Evolutionary conservation across 163 green algal species (phyloP), one percentile per base, ranked within the genome.

Genomic region (Chlorella variabilis): DNA sequence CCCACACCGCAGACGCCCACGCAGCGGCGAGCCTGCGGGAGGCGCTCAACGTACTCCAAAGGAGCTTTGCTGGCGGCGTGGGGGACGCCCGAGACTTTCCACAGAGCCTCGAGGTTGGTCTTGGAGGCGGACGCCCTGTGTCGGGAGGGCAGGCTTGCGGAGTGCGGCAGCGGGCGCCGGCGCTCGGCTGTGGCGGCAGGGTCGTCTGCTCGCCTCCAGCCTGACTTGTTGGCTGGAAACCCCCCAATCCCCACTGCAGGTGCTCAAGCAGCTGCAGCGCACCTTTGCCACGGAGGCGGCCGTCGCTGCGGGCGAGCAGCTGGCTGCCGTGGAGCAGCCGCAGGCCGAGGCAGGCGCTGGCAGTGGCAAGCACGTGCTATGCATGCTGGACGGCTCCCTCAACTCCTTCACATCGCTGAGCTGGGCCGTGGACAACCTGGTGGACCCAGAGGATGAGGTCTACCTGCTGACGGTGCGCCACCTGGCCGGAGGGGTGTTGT

Each of bases 401-500:
- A 70, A 78, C 67, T 49, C 21, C 36, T 56, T 76, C 13, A 29
- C 17, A 9, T 61, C 61, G 33, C 76, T 82, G 4, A 62, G 73
- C 2, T 70, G 73, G 54, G 34, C 73, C 2, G 23, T 80, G n/a
- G 73, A 71, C 9, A 6, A 39, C 36, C 31, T 69, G 11, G 36
- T 80, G 27, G 71, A 48, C 25, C 36, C 36, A 1, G 25, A 25
- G 6, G 76, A 83, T 38, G 21, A 70, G 9, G 2, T 83, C 31
- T 83, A 33, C 68, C 61, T 83, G 34, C 6, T 75, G 8, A 83
- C 66, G 25, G 68, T 75, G 9, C 71, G 45, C 2, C 8, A 17
- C 38, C 11, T n/a, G 65, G 0, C 4, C 21, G 1, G 15, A 38
- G 6, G 5, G 27, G n/a, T 31, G 31, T 9, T 31, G 63, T 9